Evolutionary conservation across 1,284 basidiomycete species (phyloP).

Genomic region (Malassezia dermatis): DNA sequence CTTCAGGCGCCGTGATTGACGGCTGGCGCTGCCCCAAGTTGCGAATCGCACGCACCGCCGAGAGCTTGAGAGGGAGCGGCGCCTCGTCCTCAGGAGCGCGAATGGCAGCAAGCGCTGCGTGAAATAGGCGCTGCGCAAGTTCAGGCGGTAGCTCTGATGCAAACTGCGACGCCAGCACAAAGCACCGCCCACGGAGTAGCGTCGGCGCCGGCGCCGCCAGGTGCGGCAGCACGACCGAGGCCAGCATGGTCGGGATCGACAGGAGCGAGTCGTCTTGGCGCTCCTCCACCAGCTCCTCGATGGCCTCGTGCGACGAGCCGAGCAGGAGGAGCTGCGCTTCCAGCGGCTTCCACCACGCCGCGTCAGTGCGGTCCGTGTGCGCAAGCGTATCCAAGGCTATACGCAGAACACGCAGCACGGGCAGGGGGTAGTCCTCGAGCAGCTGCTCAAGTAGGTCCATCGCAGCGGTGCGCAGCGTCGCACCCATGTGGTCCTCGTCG

Average conservation of each 20-base stretch:
- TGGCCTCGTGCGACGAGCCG: conserved; percentile 69
- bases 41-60: conserved; percentile 57
- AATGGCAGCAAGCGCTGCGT: conserved; percentile 73
- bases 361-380: conserved; percentile 43
- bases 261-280: conserved; percentile 54
- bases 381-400: conserved; percentile 50
- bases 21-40: conserved; percentile 52
- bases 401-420: conserved; percentile 53
- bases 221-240: conserved; percentile 66
- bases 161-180: conserved; percentile 87
- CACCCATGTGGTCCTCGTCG: conserved; percentile 74
- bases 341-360: conserved; percentile 61
- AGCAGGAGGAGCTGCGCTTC: conserved; percentile 73
- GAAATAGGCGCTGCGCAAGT: conserved; percentile 58
- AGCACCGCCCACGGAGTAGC: conserved; percentile 84
- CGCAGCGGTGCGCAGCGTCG: conserved; percentile 70
- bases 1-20: conserved; percentile 57
- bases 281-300: conserved; percentile 66
- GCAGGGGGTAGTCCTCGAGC: conserved; percentile 59
- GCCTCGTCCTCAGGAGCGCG: conserved; percentile 56
- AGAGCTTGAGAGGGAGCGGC: conserved; percentile 76
- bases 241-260: conserved; percentile 65
- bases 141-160: conserved; percentile 62
- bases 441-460: conserved; percentile 75
- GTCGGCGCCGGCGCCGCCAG: conserved; percentile 57